Evolutionary conservation across 2,329 filamentous ascomycete species (phyloP), one percentile per base, ranked within the genome.

Genomic region (Tolypocladium nubicola): DNA sequence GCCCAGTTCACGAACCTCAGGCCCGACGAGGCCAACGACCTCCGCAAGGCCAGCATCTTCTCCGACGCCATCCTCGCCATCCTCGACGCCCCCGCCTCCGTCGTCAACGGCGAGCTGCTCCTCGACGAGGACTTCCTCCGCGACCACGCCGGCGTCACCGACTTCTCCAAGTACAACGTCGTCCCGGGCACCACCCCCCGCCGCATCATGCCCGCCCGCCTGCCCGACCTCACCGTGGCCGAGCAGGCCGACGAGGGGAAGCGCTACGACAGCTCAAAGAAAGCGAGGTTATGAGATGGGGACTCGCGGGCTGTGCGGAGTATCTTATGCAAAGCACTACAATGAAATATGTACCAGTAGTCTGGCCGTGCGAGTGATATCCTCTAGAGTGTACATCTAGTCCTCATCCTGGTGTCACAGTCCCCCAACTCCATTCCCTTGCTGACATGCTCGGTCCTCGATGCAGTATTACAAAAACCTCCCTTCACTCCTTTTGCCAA

Each of bases 101-200:
- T 71, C 5, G 85, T 94, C 26, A 95, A 90, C 67, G 90, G 90
- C 0, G 72, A 82, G 49, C 73, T 93, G 6, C 78, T 86, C 58
- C 79, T 91, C 1, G 90, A 95, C 65, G 90, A 95, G 68, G 90
- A 95, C 67, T 94, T 91, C 62, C 75, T 95, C 37, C 77, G 87
- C 21, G 75, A 80, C 8, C 77, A 85, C 59, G 76, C 73, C 23
- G 84, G 85, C 1, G 76, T 91, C 4, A 77, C 72, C 0, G 88
- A 95, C 67, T 94, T 95, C 64, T 79, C 78, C 0, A 81, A 83
- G 64, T 95, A 95, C 68, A 82, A 78, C 39, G 69, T 93, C n/a
- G 76, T 92, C 1, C 74, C 80, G 0, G 87, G 87, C 1, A 64
- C 80, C 0, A 72, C 58, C 1, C 89, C 90, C 0, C 74, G 90